Percentiles rank a stretch among this genome's conserved stretches.
Evolutionary conservation across 2,329 filamentous ascomycete species (phyloP).

Genomic region (Trichoderma hamatum): DNA sequence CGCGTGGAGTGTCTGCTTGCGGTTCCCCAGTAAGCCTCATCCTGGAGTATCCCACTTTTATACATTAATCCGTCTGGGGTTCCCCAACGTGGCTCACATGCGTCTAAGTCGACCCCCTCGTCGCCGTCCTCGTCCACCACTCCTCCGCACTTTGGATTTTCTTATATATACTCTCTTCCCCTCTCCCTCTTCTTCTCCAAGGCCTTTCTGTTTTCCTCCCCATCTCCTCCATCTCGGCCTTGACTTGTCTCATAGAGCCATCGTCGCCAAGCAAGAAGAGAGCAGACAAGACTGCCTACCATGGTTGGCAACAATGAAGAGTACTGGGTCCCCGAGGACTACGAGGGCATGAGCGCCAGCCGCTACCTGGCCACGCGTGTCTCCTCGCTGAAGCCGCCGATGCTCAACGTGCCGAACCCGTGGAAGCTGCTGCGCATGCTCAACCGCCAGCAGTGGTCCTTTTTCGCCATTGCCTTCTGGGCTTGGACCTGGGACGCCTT

Average conservation of each 20-base stretch:
- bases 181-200: not conserved
- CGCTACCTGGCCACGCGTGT: conserved; percentile 57
- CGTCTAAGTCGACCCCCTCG: not conserved
- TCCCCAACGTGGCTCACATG: conserved; percentile 9
- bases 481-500: conserved; percentile 67
- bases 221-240: not conserved
- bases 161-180: conserved; percentile 11
- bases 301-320: conserved; percentile 33
- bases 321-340: conserved; percentile 44
- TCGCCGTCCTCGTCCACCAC: not conserved
- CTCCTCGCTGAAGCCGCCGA: conserved; percentile 59
- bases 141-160: not conserved
- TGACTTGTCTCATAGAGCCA: not conserved
- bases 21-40: conserved; percentile 12
- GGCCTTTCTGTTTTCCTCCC: not conserved
- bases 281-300: not conserved
- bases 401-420: conserved; percentile 58
- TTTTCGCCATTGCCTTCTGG: conserved; percentile 57
- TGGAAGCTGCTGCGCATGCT: conserved; percentile 53
- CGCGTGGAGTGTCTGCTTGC: conserved; percentile 1
- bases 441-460: conserved; percentile 55
- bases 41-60: conserved; percentile 18
- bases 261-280: not conserved
- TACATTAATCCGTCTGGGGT: conserved; percentile 21
- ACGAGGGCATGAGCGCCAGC: conserved; percentile 53